Base-by-base conservation (phyloP, 331 rosid genomes). In the Acacia concinna region DNA sequence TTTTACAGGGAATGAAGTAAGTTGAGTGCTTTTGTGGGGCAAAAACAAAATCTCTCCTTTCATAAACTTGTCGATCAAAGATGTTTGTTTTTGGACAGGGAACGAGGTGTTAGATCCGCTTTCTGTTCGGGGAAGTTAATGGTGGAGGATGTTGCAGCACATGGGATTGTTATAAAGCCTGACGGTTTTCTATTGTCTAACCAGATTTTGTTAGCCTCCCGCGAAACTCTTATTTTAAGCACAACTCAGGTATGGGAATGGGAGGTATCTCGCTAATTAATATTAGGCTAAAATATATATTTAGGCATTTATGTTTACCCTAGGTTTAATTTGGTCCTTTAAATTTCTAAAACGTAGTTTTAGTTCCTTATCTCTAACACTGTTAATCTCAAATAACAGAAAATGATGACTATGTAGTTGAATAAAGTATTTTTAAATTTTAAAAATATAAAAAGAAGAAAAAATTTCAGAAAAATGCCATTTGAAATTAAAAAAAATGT, bases 131-230 rank as follows among this genome's bases (percentile, higher is more conserved):
- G 46, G 41, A 84, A 67, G 5, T 40, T 79, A 68, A 74, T 71
- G 84, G 80, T 82, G 60, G 38, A 84, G 84, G 88, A 30, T 81
- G 66, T 83, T 78, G 92, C 84, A 83, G 81, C 40, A 52, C 73
- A 85, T 65, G 90, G 41, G 41, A 38, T 38, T 8, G 90, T 80
- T 71, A 54, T 71, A 35, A 43, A 74, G 77, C 12, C 0, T 27
- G 51, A 78, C 5, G 49, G 62, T 73, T 83, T 37, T 68, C 43
- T 47, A 21, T 73, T 83, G 43, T 68, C 43, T 47, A 21, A 35
- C 81, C 54, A 62, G 20, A 71, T 74, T 75, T 83, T 35, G 30
- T 43, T 43, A 38, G 41, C 41, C 30, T 30, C 1, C 10, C n/a
- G n/a, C n/a, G n/a, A n/a, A 51, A 4, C 72, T 6, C 81, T 84